Evolutionary conservation across 495 filamentous ascomycete species (phyloP).

Genomic region (Aspergillus taichungensis): DNA sequence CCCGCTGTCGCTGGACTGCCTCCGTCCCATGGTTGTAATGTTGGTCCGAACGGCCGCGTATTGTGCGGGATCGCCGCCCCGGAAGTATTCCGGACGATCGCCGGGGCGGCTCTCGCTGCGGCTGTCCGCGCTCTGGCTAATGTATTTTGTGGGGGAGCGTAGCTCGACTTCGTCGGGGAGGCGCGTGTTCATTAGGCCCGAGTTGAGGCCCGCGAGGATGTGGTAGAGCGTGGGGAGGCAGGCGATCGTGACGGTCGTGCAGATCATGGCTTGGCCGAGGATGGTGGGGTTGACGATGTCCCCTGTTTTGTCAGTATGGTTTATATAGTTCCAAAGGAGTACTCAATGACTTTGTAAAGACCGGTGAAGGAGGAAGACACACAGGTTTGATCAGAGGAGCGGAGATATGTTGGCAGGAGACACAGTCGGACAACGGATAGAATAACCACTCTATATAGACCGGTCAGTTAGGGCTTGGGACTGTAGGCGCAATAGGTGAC

Average conservation of each 20-base stretch:
- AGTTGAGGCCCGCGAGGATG: constrained; percentile 27
- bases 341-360: background rate
- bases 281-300: constrained; percentile 6
- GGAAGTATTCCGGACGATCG: too few species aligned
- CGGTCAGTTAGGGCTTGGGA: too few species aligned
- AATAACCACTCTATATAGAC: constrained; percentile 9
- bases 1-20: too few species aligned
- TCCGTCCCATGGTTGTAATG: too few species aligned
- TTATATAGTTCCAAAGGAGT: too few species aligned
- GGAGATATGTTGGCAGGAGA: constrained; percentile 13
- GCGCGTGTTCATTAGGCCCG: constrained; percentile 24
- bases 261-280: constrained; percentile 19
- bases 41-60: too few species aligned
- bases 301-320: constrained; percentile 7
- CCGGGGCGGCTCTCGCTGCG: background rate
- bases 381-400: constrained; percentile 17
- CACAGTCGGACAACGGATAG: constrained; percentile 15
- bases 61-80: too few species aligned
- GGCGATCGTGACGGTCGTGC: constrained; percentile 19
- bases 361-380: background rate
- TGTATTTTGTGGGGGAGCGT: constrained; percentile 10
- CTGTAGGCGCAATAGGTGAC: background rate
- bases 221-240: constrained; percentile 30
- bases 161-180: constrained; percentile 15
- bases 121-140: constrained; percentile 5